Conservation (phyloP, 2,329 filamentous ascomycete species). For the Trichoderma atroviride region DNA sequence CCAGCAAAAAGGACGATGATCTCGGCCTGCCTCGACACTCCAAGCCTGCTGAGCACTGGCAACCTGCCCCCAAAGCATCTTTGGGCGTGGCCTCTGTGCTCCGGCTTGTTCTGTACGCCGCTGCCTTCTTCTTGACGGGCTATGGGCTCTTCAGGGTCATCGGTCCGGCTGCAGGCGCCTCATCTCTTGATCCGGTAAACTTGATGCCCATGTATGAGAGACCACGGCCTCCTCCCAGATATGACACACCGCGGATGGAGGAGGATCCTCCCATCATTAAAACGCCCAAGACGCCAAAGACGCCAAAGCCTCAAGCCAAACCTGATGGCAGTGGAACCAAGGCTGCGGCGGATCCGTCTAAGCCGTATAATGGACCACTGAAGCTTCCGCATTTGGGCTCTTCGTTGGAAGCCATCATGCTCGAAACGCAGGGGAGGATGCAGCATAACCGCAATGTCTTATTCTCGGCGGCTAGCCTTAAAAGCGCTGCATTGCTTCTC, state of each 20-base stretch:
- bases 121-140: conserved; percentile 58
- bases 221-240: conserved; percentile 9
- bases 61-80: conserved; percentile 40
- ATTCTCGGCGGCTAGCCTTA: conserved; percentile 75
- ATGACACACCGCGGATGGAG: conserved; percentile 17
- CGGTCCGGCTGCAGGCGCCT: conserved; percentile 47
- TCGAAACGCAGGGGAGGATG: conserved; percentile 53
- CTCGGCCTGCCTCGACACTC: conserved; percentile 36
- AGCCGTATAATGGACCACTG: conserved; percentile 68
- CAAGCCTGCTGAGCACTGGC: conserved; percentile 42
- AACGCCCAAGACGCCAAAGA: background rate
- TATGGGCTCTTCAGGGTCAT: conserved; percentile 41
- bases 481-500: conserved; percentile 71
- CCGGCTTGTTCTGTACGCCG: conserved; percentile 52
- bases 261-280: conserved; percentile 2
- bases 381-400: conserved; percentile 66
- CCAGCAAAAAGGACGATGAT: conserved; percentile 66
- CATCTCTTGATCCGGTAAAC: conserved; percentile 12
- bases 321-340: background rate
- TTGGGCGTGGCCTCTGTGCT: conserved; percentile 57
- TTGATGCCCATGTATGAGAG: conserved; percentile 1
- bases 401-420: conserved; percentile 62
- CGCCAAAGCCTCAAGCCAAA: background rate
- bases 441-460: conserved; percentile 69
- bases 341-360: background rate